Base-by-base conservation (phyloP, 495 filamentous ascomycete species). In the Xylaria cubensis region DNA sequence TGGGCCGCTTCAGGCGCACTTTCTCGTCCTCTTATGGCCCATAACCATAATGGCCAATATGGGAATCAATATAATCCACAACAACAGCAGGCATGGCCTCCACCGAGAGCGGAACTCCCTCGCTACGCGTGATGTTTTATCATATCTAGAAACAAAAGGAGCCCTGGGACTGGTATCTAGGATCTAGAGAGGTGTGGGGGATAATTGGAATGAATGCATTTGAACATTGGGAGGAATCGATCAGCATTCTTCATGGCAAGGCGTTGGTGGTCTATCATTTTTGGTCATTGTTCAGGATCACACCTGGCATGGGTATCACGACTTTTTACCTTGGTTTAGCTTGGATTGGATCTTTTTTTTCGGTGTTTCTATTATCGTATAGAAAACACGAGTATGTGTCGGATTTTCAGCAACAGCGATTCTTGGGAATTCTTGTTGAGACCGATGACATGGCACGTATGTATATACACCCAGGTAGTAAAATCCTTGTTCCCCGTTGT, bases 41-140 rank as follows among this genome's bases (percentile, higher is more conserved):
- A 69, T 29, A 61, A 64, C n/a, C 12, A 2, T 13, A 26, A 61
- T 21, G 71, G 66, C 19, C 74, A 58, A 24, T 53, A 26, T 32
- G 56, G 41, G 13, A 29, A 62, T 21, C 55, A 58, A 17, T 61
- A 50, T n/a, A 66, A 50, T 48, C 34, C 44, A n/a, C 74, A 51
- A 32, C 75, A 74, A 64, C 73, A 74, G 51, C 64, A 32, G 48
- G n/a, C 26, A 26, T 44, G 72, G 46, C 75, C 72, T 69, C 19
- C 53, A 24, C 74, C 69, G 13, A 74, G 74, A 44, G 56, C 48
- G 67, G 65, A 70, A 21, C 62, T 74, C 44, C 62, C 69, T 74
- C 70, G 77, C 44, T 79, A 78, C 36, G 77, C 77, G 64, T 79
- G 51, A 76, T 67, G 29, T 46, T 42, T n/a, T 17, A 62, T 39